Evolutionary conservation across 352 stramenopile species (phyloP).

Genomic region (Plasmopara halstedii): DNA sequence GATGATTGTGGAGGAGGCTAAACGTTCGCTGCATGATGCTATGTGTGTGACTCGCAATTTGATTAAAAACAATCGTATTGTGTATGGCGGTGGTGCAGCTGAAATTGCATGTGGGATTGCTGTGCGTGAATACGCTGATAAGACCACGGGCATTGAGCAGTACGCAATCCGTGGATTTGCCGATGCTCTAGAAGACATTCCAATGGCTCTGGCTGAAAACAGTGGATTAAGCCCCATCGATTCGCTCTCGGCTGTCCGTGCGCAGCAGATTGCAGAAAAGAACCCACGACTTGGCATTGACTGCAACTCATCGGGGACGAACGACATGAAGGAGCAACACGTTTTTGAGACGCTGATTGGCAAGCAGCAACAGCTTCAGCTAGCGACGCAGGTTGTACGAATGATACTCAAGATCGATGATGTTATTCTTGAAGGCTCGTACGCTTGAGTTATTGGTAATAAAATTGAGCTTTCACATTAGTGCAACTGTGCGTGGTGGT

Average conservation of each 20-base stretch:
- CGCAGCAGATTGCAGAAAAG: constrained; percentile 89
- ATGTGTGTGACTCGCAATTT: constrained; percentile 99
- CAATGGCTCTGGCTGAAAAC: constrained; percentile 99
- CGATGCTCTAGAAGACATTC: constrained; percentile 98
- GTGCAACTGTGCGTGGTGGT: neutral
- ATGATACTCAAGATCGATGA: constrained; percentile 99
- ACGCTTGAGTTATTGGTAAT: constrained; percentile 45
- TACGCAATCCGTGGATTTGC: constrained; percentile 99
- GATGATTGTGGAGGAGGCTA: constrained; percentile 99
- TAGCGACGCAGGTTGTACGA: constrained; percentile 99
- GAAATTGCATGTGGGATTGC: constrained; percentile 98
- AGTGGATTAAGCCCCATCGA: constrained; percentile 96
- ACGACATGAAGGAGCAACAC: constrained; percentile 97
- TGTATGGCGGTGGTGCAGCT: constrained; percentile 97
- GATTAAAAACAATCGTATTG: constrained; percentile 99
- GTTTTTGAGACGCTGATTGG: constrained; percentile 99
- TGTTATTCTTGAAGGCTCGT: constrained; percentile 94
- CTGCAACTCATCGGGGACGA: constrained; percentile 90
- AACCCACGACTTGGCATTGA: constrained; percentile 96
- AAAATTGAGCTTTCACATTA: neutral
- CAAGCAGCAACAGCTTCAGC: constrained; percentile 99
- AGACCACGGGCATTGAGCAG: constrained; percentile 85
- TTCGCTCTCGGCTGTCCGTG: constrained; percentile 96
- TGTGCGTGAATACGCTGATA: constrained; percentile 85
- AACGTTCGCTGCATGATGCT: constrained; percentile 98